phyloP scores from a whole-genome alignment of 805 yeast genomes.

The Ogataea wickerhamii region DNA sequence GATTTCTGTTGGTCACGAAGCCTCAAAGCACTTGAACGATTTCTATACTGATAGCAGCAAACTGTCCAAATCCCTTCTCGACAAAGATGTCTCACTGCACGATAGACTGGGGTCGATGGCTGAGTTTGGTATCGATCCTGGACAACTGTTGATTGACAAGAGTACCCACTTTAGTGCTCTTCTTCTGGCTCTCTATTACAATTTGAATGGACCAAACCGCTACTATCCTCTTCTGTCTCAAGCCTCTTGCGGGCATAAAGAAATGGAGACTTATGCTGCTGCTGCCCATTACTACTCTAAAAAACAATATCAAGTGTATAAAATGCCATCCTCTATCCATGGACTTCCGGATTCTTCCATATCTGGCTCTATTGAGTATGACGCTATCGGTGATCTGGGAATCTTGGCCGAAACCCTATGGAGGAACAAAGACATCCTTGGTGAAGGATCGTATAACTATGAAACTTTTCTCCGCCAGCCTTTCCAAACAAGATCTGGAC shows the following conservation, averaged over 20 bases:
- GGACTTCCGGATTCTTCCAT: constrained; percentile 34
- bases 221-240: constrained; percentile 39
- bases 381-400: constrained; percentile 37
- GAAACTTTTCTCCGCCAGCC: not conserved
- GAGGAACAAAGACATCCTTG: constrained; percentile 1
- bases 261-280: constrained; percentile 47
- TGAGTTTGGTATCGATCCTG: constrained; percentile 46
- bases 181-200: constrained; percentile 44
- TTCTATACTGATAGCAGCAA: constrained; percentile 5
- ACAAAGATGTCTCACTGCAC: constrained; percentile 28
- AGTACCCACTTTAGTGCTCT: constrained; percentile 41
- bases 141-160: constrained; percentile 45
- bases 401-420: constrained; percentile 5
- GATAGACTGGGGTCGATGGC: constrained; percentile 46
- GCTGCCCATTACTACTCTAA: constrained; percentile 40
- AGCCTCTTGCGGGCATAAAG: constrained; percentile 46
- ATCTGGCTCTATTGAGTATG: constrained; percentile 34
- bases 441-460: constrained; percentile 1
- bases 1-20: constrained; percentile 9
- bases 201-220: constrained; percentile 40
- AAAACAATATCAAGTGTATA: constrained; percentile 42
- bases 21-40: constrained; percentile 8
- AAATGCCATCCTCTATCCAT: constrained; percentile 35
- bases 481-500: not conserved
- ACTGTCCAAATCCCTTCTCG: not conserved